Conservation (phyloP, 2,329 filamentous ascomycete species). For the Exophiala xenobiotica region DNA sequence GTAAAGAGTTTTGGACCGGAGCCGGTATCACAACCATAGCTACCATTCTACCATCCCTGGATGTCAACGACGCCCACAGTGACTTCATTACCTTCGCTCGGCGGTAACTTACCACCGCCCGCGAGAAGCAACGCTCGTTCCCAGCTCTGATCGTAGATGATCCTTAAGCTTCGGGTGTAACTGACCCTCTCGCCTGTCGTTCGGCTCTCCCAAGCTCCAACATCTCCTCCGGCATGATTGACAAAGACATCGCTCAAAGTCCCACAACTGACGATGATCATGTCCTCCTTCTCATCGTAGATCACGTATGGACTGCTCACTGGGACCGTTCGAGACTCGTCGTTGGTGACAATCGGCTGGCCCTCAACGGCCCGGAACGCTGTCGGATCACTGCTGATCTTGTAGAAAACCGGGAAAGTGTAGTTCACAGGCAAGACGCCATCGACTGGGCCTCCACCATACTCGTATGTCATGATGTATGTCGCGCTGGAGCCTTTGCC, state of each 20-base stretch:
- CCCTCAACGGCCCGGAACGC: constrained; percentile 46
- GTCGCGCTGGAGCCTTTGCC: constrained; percentile 50
- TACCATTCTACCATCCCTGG: constrained; percentile 3
- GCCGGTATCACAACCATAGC: no score
- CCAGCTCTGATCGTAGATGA: constrained; percentile 40
- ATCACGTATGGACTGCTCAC: constrained; percentile 52
- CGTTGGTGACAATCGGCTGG: constrained; percentile 44
- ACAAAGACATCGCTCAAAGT: constrained; percentile 46
- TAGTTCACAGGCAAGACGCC: constrained; percentile 31
- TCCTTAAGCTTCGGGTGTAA: constrained; percentile 50
- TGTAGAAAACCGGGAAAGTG: constrained; percentile 55
- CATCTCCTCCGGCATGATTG: constrained; percentile 46
- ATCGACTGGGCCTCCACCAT: constrained; percentile 47
- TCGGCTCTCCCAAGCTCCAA: constrained; percentile 48
- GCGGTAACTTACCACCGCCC: constrained; percentile 37
- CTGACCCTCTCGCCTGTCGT: constrained; percentile 41
- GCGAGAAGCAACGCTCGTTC: constrained; percentile 42
- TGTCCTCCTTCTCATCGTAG: constrained; percentile 52
- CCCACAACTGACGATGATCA: constrained; percentile 49
- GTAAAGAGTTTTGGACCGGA: no score
- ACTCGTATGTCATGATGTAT: constrained; percentile 67
- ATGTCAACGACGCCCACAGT: constrained; percentile 13
- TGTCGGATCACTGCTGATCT: constrained; percentile 48
- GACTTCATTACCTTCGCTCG: constrained; percentile 14
- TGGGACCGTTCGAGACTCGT: constrained; percentile 45